Evolutionary conservation across 1,284 basidiomycete genomes (phyloP), one percentile per base, ranked within the genome.

Genomic region (Calocybe gambosa): DNA sequence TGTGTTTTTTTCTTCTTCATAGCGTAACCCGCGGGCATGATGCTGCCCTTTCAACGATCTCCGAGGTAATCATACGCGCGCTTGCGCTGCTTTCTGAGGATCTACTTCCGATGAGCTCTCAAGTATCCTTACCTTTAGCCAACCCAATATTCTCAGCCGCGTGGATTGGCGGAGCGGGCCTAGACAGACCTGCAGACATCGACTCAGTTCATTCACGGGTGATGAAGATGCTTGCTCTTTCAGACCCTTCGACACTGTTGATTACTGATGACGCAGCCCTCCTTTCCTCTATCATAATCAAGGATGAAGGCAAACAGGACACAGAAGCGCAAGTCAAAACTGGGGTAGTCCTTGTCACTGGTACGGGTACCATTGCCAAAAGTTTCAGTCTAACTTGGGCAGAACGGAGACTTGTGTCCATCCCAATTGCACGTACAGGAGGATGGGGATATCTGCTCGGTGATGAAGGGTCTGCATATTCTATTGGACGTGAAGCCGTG

Each of bases 391-490:
- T 56, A n/a, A 45, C 51, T 20, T 47, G 53, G 8, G 50, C 53
- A 20, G 42, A 36, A 18, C 39, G 23, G 10, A 45, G 44, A 29
- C 44, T 50, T n/a, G 41, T 50, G 12, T 50, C 54, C 20, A 19
- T 31, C 1, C 49, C 55, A 1, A n/a, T 55, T 8, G 54, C 48
- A 18, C 55, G 59, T 7, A 39, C 51, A 6, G 55, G 55, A n/a
- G 54, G 59, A 9, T 59, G 57, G 59, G 59, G 57, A 5, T 57
- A 59, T 37, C 50, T 60, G 8, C 48, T 61, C n/a, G 58, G 57
- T 12, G 57, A 61, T 34, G 58, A 58, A 51, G 58, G 57, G 9
- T 58, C 55, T 13, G 58, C 51, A 7, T 58, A 54, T 34, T 50
- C 33, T 5, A 58, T 58, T 20, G 56, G 55, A 3, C 49, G 57